These are phyloP conservation scores for Herpetospermum pedunculosum DNA, from an alignment of 306 rosid genomes.

Conservation along the genomic window DNA sequence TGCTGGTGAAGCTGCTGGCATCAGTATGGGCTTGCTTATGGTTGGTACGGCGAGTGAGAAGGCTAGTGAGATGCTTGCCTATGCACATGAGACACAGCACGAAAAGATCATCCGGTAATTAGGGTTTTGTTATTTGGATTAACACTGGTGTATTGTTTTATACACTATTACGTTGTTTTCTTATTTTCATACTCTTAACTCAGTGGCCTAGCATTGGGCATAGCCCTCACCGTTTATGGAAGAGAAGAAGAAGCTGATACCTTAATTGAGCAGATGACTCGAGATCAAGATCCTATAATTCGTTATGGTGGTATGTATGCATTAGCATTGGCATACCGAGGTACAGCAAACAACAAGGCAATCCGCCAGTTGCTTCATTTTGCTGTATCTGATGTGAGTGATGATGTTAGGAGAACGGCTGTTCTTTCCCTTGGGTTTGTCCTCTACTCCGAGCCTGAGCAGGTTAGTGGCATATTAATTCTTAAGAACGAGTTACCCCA, in stretches of 20 bases:
- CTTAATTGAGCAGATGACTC: constrained; percentile 91
- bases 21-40: constrained; percentile 96
- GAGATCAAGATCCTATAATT: constrained; percentile 89
- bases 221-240: constrained; percentile 93
- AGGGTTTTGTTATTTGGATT: constrained; percentile 4
- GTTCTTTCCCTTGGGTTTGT: constrained; percentile 98
- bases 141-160: not conserved
- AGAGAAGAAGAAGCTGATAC: constrained; percentile 98
- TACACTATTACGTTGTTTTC: not conserved
- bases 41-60: constrained; percentile 98
- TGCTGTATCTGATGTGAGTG: constrained; percentile 98
- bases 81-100: constrained; percentile 95
- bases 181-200: constrained; percentile 11
- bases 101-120: constrained; percentile 80
- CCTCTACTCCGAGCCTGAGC: constrained; percentile 95
- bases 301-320: constrained; percentile 99
- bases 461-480: constrained; percentile 38
- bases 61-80: constrained; percentile 92
- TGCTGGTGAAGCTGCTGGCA: constrained; percentile 98
- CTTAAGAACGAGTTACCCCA: not conserved
- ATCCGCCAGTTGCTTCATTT: constrained; percentile 89
- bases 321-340: constrained; percentile 85
- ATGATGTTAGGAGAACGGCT: constrained; percentile 97
- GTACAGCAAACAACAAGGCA: constrained; percentile 97
- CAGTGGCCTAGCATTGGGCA: constrained; percentile 91